Evolutionary conservation across 257 asterid genomes (phyloP), one percentile per base, ranked within the genome.

Genomic region (Oldenlandia corymbosa): DNA sequence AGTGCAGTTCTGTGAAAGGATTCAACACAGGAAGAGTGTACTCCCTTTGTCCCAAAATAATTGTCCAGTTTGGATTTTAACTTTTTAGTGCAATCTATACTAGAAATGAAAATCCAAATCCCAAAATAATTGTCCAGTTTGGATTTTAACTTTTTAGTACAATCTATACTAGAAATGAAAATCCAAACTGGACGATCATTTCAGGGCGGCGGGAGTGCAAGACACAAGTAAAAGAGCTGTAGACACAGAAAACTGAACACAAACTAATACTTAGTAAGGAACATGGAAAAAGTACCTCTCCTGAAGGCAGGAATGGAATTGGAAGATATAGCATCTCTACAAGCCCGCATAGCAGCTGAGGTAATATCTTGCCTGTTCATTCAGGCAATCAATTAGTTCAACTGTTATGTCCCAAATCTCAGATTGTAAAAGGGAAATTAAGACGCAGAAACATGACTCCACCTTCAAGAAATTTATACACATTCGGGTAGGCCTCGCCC

Each of bases 291-390:
- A 73, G 37, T 58, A 89, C 97, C 98, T 80, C 84, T 81, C 72
- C 98, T 72, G 76, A 91, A 88, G 49, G 96, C 96, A 1, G 98
- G 98, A 65, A 88, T 88, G 10, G 98, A 91, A 69, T 91, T 91
- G 20, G 98, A 88, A 67, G 96, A 79, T 54, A 91, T 91, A 12
- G 98, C 96, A 72, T 88, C 92, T 58, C 85, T 72, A 61, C 98
- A 91, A 65, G 98, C 98, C 64, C 92, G 78, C 98, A 83, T 84
- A 30, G 98, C 96, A n/a, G 96, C 96, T 28, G 90, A 78, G 2
- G 94, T 88, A 49, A 91, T 73, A 72, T 91, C 90, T 82, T 88
- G 96, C 76, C 97, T 90, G 75, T 47, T 46, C 48, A 36, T 62
- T 58, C 16, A 55, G 27, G 32, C 24, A 49, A 31, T 20, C 13